These are phyloP conservation scores for Cladorrhinum sp. DNA, from an alignment of 2,329 filamentous ascomycete genomes.

Conservation along the genomic window DNA sequence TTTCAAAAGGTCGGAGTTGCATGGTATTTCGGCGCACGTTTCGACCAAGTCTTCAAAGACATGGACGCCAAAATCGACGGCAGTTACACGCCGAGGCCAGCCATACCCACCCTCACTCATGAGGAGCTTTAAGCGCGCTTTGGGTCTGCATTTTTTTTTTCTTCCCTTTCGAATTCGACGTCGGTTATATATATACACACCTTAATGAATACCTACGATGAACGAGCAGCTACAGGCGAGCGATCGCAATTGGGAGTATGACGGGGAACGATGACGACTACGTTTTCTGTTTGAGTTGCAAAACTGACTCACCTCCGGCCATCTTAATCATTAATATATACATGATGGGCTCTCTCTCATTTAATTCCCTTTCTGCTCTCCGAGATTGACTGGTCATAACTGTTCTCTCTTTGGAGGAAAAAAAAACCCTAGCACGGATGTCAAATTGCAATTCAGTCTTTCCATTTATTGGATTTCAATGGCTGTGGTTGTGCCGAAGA, in stretches of 20 bases:
- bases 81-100: conserved; percentile 7
- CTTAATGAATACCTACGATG: conserved; percentile 20
- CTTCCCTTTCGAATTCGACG: not conserved
- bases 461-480: conserved; percentile 48
- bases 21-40: conserved; percentile 76
- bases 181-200: conserved; percentile 10
- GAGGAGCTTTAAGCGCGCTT: conserved; percentile 33
- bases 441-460: conserved; percentile 97
- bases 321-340: conserved; percentile 2
- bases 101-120: conserved; percentile 23
- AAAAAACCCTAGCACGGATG: conserved; percentile 75
- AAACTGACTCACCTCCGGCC: not conserved
- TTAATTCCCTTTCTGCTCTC: not conserved
- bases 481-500: conserved; percentile 98
- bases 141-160: not conserved
- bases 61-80: conserved; percentile 34
- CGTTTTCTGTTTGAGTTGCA: not conserved
- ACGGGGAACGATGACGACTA: not conserved
- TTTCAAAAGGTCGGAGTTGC: conserved; percentile 67
- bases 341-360: not conserved
- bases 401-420: not conserved
- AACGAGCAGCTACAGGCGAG: conserved; percentile 5
- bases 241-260: not conserved
- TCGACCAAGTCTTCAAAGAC: conserved; percentile 65
- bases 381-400: not conserved